Evolutionary conservation across 108 stramenopile species (phyloP).

Genomic region (Pseudonitzschia pungens): DNA sequence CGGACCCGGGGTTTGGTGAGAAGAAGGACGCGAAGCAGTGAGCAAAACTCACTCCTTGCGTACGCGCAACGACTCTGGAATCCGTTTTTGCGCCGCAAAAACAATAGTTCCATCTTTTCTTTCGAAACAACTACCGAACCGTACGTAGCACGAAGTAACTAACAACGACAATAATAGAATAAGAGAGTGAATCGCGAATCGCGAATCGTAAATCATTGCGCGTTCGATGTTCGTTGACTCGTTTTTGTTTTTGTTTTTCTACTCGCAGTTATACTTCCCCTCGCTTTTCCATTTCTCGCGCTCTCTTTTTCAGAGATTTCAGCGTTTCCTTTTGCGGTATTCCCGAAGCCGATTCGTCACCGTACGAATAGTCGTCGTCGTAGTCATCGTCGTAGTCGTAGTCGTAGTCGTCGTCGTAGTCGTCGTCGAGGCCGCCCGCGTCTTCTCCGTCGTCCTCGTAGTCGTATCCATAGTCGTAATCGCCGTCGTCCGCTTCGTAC

Average conservation of each 20-base stretch:
- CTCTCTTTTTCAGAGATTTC: conserved; percentile 53
- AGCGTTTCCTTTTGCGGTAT: conserved; percentile 46
- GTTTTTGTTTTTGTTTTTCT: background rate
- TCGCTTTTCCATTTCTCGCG: conserved; percentile 60
- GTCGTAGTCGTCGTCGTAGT: conserved; percentile 15
- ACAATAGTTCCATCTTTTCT: no score
- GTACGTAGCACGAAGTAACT: no score
- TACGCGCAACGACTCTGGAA: no score
- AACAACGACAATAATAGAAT: no score
- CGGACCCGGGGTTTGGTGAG: no score
- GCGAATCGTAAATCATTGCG: no score
- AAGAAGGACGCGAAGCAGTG: background rate
- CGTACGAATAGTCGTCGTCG: conserved; percentile 6
- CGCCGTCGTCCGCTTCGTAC: conserved; percentile 39
- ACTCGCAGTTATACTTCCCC: conserved; percentile 43
- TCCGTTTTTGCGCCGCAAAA: no score
- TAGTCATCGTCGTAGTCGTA: conserved; percentile 16
- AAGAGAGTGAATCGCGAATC: no score
- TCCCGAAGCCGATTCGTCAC: background rate
- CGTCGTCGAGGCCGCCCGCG: conserved; percentile 16
- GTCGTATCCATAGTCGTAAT: conserved; percentile 13
- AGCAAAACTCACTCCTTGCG: no score
- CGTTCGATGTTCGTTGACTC: no score
- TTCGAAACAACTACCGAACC: no score
- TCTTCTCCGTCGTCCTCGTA: conserved; percentile 13